Conservation (phyloP, 305 asterid genomes). For the Fraxinus angustifolia region DNA sequence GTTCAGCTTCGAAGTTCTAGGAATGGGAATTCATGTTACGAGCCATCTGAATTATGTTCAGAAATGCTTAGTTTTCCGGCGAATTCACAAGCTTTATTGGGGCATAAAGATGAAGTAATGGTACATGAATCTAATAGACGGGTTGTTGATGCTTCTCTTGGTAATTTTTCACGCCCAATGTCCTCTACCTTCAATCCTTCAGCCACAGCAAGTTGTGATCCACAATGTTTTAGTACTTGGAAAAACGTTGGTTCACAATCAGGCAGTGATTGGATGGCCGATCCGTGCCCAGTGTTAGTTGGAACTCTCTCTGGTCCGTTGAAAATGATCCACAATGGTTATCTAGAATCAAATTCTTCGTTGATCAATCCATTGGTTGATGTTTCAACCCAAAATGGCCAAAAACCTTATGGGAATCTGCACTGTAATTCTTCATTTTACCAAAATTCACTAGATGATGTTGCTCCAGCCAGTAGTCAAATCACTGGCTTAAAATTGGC, state of each 20-base stretch:
- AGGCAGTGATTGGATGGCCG: constrained; percentile 36
- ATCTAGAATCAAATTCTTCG: constrained; percentile 26
- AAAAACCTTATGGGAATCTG: constrained; percentile 14
- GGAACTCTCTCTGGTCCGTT: constrained; percentile 26
- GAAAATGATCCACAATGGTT: constrained; percentile 26
- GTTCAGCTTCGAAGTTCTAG: constrained; percentile 28
- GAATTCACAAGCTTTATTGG: constrained; percentile 15
- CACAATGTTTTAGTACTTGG: constrained; percentile 50
- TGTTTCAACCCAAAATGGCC: constrained; percentile 1
- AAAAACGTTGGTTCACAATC: constrained; percentile 41
- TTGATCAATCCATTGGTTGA: constrained; percentile 13
- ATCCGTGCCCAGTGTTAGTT: constrained; percentile 36
- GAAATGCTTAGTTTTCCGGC: constrained; percentile 36
- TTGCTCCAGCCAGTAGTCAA: constrained; percentile 34
- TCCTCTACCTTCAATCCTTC: constrained; percentile 13
- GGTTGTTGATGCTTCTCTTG: constrained; percentile 11
- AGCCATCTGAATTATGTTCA: constrained; percentile 31
- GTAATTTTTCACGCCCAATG: constrained; percentile 11
- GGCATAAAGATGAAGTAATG: constrained; percentile 18
- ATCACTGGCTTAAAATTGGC: constrained; percentile 26
- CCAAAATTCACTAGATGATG: constrained; percentile 43
- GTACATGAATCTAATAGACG: constrained; percentile 20
- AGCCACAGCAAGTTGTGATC: constrained; percentile 22
- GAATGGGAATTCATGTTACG: constrained; percentile 33
- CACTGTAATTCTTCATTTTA: constrained; percentile 27